Evolutionary conservation across 2,329 filamentous ascomycete species (phyloP), one percentile per base, ranked within the genome.

Genomic region (Coniosporium tulheliwenetii): DNA sequence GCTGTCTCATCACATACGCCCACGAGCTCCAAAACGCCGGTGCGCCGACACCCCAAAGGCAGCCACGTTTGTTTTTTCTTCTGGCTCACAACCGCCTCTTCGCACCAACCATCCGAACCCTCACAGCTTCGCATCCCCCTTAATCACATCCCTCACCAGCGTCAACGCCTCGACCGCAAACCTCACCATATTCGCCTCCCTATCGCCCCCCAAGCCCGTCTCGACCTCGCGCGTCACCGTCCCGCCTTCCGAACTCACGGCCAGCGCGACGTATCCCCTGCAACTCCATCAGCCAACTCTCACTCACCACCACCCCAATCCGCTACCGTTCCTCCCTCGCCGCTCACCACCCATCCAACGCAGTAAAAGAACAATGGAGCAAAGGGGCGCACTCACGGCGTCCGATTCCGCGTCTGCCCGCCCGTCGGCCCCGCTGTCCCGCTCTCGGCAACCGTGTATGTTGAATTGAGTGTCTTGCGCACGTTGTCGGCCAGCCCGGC

Each of bases 371-470:
- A n/a, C n/a, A n/a, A n/a, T n/a, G n/a, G n/a, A n/a, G n/a, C n/a
- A n/a, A n/a, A n/a, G n/a, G n/a, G n/a, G n/a, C n/a, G 39, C 13
- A 45, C 49, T 44, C 45, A 71, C 61, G 75, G 75, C 31, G 63
- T 71, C 33, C 75, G 57, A 52, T 78, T 79, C 45, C 58, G 61
- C 36, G 68, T 71, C 26, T 56, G 57, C 0, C 75, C 75, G 10
- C 70, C 73, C 1, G 70, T 76, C 8, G 76, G 76, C 1, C 76
- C 76, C n/a, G 75, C 76, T 2, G 75, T 79, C 1, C 76, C 76
- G 40, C 68, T 73, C 61, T 79, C 74, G 41, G 63, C 64, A 7
- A 79, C 50, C 8, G 68, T 67, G 50, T 77, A 79, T 13, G 72
- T 77, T 43, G 65, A 67, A 5, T 62, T 61, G 19, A 79, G 54